Percentiles rank a stretch among this genome's conserved stretches.
phyloP scores from a whole-genome alignment of 1,284 basidiomycete genomes.

The Gymnopus androsaceus region DNA sequence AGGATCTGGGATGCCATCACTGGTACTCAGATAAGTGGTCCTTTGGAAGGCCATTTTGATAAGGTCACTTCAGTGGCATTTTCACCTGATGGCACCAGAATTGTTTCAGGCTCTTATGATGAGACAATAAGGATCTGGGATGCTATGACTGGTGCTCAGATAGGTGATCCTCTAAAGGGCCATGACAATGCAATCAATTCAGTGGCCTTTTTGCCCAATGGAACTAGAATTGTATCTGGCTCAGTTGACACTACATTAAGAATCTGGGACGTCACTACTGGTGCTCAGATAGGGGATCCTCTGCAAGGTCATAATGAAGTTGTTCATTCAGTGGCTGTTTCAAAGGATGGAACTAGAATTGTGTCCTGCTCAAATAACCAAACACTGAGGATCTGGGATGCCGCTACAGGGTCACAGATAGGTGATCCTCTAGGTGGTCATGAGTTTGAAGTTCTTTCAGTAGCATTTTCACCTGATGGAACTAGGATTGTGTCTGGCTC shows the following conservation, averaged over 20 bases:
- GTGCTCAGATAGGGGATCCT: neutral
- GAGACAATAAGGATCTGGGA: too few species aligned
- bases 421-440: neutral
- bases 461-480: too few species aligned
- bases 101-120: too few species aligned
- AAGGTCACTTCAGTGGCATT: conserved; percentile 17
- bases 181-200: too few species aligned
- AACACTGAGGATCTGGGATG: neutral
- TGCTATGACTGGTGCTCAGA: too few species aligned
- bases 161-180: too few species aligned
- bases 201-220: too few species aligned
- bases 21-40: neutral
- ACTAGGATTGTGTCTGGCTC: too few species aligned
- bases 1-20: neutral
- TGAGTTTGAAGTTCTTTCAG: too few species aligned
- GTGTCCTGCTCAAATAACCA: neutral
- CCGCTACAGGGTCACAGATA: neutral
- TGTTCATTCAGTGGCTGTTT: neutral
- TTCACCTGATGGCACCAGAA: conserved; percentile 19
- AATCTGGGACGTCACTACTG: neutral
- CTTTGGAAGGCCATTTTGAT: conserved; percentile 13
- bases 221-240: too few species aligned
- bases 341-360: neutral
- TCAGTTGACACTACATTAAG: neutral
- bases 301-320: neutral